Base-by-base conservation (phyloP, 306 rosid species). In the Malus sieversii region DNA sequence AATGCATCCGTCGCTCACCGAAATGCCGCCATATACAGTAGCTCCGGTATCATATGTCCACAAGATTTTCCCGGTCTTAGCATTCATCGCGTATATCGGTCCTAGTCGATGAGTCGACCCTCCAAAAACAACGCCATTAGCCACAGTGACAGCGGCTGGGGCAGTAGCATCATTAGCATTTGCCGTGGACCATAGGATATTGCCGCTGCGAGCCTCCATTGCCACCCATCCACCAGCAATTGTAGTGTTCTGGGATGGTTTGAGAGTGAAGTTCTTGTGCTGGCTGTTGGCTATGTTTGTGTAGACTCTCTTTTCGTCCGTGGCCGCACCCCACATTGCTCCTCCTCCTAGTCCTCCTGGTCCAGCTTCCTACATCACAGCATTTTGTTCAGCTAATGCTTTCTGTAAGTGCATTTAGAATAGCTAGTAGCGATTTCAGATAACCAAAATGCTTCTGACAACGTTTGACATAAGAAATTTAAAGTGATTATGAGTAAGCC, bases 191-290 rank as follows among this genome's bases (percentile, higher is more conserved):
- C 92, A 91, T 11, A 91, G 10, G 25, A 88, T 71, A 25, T 75
- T 68, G n/a, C 93, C 91, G 10, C 55, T 62, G 13, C 51, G 63
- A 1, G 88, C 86, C 29, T 88, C 80, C 86, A 88, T 63, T 6
- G 90, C 93, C 22, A 87, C 87, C 97, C 96, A 90, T 45, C 87
- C 96, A 16, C 91, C 87, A 0, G 87, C 61, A 23, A 23, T 81
- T 3, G 86, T 86, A 16, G 20, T 78, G 52, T 55, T 82, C 33
- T 66, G 61, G 2, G 91, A 80, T 40, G 96, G 91, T 23, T 14
- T 72, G 10, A 88, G 86, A 4, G 83, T 86, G 80, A 90, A 90
- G 40, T 82, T 83, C 32, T 84, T 78, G 35, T 19, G 68, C 5
- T 83, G 58, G 16, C 76, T 64, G 72, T 86, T 88, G 35, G 68